A percentile compares a stretch with the other conserved stretches of the same genome.
These are phyloP conservation scores for Syncephalastrum sp. DNA, from an alignment of 371 early-diverging fungal species.

Conservation along the genomic window DNA sequence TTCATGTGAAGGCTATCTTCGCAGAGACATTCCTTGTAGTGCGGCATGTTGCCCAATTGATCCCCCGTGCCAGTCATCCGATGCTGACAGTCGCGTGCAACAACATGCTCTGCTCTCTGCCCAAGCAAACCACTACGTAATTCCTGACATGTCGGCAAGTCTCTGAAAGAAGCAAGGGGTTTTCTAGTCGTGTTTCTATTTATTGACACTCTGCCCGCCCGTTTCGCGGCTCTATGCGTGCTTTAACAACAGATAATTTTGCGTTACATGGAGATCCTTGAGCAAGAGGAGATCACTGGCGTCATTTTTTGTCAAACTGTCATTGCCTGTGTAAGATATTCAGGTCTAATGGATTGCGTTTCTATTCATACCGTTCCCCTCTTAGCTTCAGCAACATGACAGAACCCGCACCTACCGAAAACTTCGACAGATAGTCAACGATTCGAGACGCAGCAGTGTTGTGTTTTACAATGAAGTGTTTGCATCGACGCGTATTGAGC, in stretches of 20 bases:
- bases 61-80: slow-evolving; percentile 26
- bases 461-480: slow-evolving; percentile 72
- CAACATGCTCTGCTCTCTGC: slow-evolving; percentile 42
- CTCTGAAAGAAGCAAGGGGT: slow-evolving; percentile 3
- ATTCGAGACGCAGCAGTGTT: slow-evolving; percentile 53
- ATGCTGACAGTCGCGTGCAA: slow-evolving; percentile 18
- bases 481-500: slow-evolving; percentile 39
- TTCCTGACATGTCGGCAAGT: slow-evolving; percentile 58
- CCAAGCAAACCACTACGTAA: slow-evolving; percentile 46
- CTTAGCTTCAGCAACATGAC: slow-evolving; percentile 63
- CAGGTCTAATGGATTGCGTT: not conserved
- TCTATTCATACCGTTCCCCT: not conserved
- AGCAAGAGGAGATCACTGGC: slow-evolving; percentile 58
- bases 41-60: slow-evolving; percentile 38
- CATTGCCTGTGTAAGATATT: slow-evolving; percentile 50
- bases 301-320: slow-evolving; percentile 68
- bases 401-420: slow-evolving; percentile 61
- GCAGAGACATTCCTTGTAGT: slow-evolving; percentile 66
- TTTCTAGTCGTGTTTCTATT: slow-evolving; percentile 11
- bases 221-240: slow-evolving; percentile 4
- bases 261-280: slow-evolving; percentile 57
- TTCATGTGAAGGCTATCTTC: slow-evolving; percentile 50
- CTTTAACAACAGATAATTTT: slow-evolving; percentile 42
- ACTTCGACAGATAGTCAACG: slow-evolving; percentile 57
- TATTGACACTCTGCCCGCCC: not conserved